phyloP scores from a whole-genome alignment of 345 rosid species.

The Eucalyptus albens region DNA sequence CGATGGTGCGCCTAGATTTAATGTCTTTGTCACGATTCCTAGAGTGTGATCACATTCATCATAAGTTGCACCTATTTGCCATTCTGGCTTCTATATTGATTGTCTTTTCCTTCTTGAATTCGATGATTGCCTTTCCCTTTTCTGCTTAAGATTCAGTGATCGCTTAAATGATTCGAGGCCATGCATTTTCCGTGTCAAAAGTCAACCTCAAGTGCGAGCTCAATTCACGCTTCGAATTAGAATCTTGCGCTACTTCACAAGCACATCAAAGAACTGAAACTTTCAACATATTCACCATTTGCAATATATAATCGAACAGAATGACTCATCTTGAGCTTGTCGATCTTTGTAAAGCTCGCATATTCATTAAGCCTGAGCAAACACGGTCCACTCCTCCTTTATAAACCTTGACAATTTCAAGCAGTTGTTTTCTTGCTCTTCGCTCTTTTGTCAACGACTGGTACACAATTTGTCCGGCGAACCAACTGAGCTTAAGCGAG shows the following conservation, averaged over 20 bases:
- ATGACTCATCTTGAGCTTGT: background rate
- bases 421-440: background rate
- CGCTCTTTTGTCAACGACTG: background rate
- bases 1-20: background rate
- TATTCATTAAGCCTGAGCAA: background rate
- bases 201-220: too few relatives aligned
- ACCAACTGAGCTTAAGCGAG: background rate
- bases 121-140: background rate
- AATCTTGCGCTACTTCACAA: background rate
- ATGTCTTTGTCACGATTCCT: conserved; percentile 16
- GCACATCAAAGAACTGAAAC: background rate
- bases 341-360: background rate
- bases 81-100: background rate
- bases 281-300: background rate
- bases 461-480: background rate
- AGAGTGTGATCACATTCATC: background rate
- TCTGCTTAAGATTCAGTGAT: background rate
- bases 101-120: background rate
- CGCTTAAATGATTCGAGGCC: background rate
- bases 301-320: background rate
- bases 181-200: too few relatives aligned
- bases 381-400: background rate
- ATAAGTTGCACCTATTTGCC: background rate
- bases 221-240: background rate
- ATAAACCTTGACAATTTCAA: background rate